Percentiles rank a stretch among this genome's conserved stretches.
These are phyloP conservation scores for Daldinia vernicosa DNA, from an alignment of 495 filamentous ascomycete species.

Conservation along the genomic window DNA sequence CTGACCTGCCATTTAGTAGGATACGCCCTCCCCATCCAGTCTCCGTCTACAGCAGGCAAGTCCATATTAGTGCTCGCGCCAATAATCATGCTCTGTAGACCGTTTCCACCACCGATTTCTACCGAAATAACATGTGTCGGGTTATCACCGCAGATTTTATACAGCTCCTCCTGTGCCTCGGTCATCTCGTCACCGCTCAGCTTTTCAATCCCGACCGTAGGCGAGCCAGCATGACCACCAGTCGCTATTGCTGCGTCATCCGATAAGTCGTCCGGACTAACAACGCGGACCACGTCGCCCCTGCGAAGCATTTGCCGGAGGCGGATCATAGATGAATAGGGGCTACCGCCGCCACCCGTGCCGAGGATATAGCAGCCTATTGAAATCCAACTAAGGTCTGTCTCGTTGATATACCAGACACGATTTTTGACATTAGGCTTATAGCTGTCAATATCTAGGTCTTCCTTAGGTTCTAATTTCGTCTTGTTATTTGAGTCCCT, in stretches of 20 bases:
- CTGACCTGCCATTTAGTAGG: conserved; percentile 61
- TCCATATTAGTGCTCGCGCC: conserved; percentile 59
- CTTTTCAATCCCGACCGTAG: conserved; percentile 62
- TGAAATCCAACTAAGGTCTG: conserved; percentile 66
- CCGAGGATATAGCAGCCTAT: conserved; percentile 70
- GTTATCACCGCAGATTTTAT: conserved; percentile 44
- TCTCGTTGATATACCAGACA: conserved; percentile 64
- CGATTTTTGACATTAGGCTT: conserved; percentile 59
- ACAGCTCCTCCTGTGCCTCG: conserved; percentile 57
- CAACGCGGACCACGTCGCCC: conserved; percentile 58
- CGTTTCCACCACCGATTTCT: conserved; percentile 66
- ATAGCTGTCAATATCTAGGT: conserved; percentile 59
- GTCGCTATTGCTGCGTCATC: conserved; percentile 57
- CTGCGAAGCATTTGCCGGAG: conserved; percentile 57
- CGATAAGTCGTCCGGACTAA: conserved; percentile 53
- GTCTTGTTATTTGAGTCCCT: conserved; percentile 15
- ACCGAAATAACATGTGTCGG: conserved; percentile 57
- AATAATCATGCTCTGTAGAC: conserved; percentile 62
- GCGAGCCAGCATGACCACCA: conserved; percentile 58
- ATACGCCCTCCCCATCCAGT: conserved; percentile 68
- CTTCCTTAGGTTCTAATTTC: conserved; percentile 23
- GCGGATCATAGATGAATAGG: conserved; percentile 55
- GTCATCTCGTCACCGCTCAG: conserved; percentile 62
- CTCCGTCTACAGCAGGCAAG: conserved; percentile 61
- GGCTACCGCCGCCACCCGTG: conserved; percentile 66